Conservation (phyloP, 768 basidiomycete genomes). For the Psilocybe tampanensis region DNA sequence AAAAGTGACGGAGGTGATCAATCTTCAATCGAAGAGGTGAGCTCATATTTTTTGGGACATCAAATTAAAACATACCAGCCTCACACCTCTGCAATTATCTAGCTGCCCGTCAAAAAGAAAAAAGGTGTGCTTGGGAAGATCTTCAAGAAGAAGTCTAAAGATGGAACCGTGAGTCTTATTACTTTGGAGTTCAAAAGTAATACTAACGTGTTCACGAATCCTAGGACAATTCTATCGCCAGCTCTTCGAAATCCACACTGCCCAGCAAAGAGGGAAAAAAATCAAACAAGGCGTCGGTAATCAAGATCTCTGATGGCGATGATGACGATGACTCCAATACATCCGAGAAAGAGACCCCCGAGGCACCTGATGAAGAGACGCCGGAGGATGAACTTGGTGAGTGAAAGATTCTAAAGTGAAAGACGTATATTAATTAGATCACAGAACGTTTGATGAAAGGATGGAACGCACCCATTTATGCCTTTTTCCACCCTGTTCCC, state of each 20-base stretch:
- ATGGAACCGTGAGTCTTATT: too few species aligned
- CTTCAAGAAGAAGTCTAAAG: too few species aligned
- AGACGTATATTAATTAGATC: neutral
- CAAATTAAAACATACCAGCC: too few species aligned
- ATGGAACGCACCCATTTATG: slow-evolving; percentile 20
- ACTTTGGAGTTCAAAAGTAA: too few species aligned
- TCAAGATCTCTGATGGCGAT: neutral
- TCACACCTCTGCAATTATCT: too few species aligned
- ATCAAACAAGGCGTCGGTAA: neutral
- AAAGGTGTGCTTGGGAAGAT: neutral
- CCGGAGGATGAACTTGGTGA: neutral
- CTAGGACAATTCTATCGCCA: too few species aligned
- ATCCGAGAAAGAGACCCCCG: neutral
- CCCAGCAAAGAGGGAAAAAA: too few species aligned
- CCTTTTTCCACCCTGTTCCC: slow-evolving; percentile 14
- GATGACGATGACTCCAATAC: neutral
- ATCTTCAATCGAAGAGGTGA: neutral
- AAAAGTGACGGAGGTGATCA: neutral
- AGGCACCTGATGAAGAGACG: neutral
- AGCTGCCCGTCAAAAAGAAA: neutral
- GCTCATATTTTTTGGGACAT: neutral
- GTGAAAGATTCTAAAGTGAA: neutral
- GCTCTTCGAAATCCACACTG: too few species aligned
- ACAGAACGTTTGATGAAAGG: neutral
- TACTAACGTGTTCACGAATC: too few species aligned